A percentile compares a stretch with the other conserved stretches of the same genome.
Conservation (phyloP, 345 rosid species). For the Gossypium rotundifolium region DNA sequence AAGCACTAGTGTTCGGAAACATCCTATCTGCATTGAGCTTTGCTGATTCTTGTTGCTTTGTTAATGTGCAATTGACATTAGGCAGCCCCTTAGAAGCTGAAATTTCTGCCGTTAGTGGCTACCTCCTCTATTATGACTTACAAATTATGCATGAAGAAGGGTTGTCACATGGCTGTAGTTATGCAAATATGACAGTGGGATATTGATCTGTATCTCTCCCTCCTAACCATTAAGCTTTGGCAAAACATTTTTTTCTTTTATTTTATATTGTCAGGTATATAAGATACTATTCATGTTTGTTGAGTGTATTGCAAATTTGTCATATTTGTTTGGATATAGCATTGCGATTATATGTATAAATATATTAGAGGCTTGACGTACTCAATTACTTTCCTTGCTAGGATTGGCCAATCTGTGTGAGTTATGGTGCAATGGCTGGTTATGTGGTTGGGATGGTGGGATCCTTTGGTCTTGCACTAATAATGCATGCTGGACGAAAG, state of each 20-base stretch:
- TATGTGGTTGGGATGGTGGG: constrained; percentile 42
- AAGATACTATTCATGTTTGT: not conserved
- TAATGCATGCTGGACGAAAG: constrained; percentile 16
- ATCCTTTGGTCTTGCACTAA: constrained; percentile 28
- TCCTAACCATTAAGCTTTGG: too few species aligned
- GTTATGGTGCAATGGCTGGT: constrained; percentile 65
- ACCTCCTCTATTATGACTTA: too few species aligned
- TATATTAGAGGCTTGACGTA: not conserved
- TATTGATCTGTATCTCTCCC: too few species aligned
- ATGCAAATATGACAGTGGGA: too few species aligned
- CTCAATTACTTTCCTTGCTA: constrained; percentile 11
- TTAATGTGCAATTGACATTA: not conserved
- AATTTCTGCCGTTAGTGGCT: not conserved
- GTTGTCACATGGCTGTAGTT: too few species aligned
- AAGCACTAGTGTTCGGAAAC: not conserved
- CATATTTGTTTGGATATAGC: not conserved
- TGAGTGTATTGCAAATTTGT: too few species aligned
- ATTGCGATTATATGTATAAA: not conserved
- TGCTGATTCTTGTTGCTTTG: not conserved
- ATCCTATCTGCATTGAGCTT: not conserved
- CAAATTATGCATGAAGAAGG: too few species aligned
- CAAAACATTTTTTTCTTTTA: not conserved
- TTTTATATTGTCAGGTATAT: not conserved
- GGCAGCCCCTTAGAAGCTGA: not conserved
- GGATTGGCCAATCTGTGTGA: constrained; percentile 95